These are phyloP conservation scores for Talaromyces ruber DNA, from an alignment of 495 filamentous ascomycete genomes.

Conservation along the genomic window DNA sequence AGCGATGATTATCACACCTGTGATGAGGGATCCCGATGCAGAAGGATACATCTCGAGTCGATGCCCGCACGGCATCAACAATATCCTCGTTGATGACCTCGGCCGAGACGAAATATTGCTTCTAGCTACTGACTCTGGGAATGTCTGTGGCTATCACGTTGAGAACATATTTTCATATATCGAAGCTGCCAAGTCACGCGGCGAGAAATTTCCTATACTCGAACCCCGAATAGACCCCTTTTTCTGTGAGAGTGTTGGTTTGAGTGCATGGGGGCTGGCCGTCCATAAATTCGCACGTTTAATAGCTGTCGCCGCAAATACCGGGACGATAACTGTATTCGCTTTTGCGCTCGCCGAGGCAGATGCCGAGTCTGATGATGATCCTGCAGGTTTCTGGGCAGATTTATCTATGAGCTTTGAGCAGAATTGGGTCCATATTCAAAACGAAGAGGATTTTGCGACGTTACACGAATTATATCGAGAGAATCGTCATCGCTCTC, in stretches of 20 bases:
- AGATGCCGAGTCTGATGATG: constrained; percentile 12
- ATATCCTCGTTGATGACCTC: constrained; percentile 68
- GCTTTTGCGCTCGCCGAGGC: constrained; percentile 56
- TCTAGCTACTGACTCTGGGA: constrained; percentile 76
- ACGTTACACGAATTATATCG: constrained; percentile 23
- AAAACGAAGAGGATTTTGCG: constrained; percentile 15
- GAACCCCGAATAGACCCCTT: constrained; percentile 41
- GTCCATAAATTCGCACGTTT: constrained; percentile 70
- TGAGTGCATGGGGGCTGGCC: constrained; percentile 84
- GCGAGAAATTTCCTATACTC: constrained; percentile 18
- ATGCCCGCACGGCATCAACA: constrained; percentile 67
- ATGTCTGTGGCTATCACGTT: constrained; percentile 74
- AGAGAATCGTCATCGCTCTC: constrained; percentile 20
- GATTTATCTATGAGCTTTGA: constrained; percentile 16
- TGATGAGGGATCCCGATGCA: constrained; percentile 34
- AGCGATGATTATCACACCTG: constrained; percentile 58
- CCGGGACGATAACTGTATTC: constrained; percentile 57
- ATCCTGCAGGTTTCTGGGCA: constrained; percentile 12
- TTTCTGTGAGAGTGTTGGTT: constrained; percentile 65
- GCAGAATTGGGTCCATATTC: constrained; percentile 29
- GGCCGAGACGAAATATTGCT: constrained; percentile 75
- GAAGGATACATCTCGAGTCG: constrained; percentile 46
- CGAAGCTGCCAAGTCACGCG: constrained; percentile 17
- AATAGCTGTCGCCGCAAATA: constrained; percentile 76
- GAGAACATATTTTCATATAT: constrained; percentile 43